Evolutionary conservation across 352 stramenopile genomes (phyloP).

Genomic region (Globisporangium camurandrum): DNA sequence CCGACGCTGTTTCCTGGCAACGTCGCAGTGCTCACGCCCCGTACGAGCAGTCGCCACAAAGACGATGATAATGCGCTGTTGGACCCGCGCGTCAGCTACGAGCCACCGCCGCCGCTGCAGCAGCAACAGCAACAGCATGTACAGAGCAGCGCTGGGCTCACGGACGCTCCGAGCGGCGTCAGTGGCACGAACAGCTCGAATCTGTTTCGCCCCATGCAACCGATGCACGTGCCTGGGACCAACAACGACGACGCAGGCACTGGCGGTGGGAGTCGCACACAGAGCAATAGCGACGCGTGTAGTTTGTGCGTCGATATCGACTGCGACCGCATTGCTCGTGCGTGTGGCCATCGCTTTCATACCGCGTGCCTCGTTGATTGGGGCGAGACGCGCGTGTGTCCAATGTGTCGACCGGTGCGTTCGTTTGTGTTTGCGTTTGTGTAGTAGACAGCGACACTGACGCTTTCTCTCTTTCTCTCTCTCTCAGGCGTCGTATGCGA

Average conservation of each 20-base stretch:
- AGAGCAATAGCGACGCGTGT: constrained; percentile 18
- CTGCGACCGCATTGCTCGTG: constrained; percentile 40
- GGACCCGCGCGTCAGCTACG: constrained; percentile 9
- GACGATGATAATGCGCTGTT: constrained; percentile 7
- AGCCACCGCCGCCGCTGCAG: constrained; percentile 4
- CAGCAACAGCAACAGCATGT: constrained; percentile 8
- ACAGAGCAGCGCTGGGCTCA: background rate
- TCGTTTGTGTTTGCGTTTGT: background rate
- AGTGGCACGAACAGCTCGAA: background rate
- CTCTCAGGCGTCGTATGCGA: constrained; percentile 10
- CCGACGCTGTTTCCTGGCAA: constrained; percentile 11
- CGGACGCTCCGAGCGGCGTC: background rate
- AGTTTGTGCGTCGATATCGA: constrained; percentile 34
- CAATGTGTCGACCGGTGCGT: constrained; percentile 39
- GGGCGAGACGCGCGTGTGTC: constrained; percentile 45
- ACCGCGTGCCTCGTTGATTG: constrained; percentile 53
- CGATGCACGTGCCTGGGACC: no score
- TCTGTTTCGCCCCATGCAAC: no score
- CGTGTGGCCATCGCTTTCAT: constrained; percentile 71
- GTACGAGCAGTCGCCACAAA: constrained; percentile 11
- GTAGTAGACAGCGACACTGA: constrained; percentile 7
- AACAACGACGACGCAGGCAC: no score
- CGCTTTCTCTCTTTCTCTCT: constrained; percentile 3
- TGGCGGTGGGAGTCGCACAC: background rate
- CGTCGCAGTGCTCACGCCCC: constrained; percentile 8